Evolutionary conservation across 2,329 filamentous ascomycete species (phyloP).

Genomic region (Colletotrichum eremochloae): DNA sequence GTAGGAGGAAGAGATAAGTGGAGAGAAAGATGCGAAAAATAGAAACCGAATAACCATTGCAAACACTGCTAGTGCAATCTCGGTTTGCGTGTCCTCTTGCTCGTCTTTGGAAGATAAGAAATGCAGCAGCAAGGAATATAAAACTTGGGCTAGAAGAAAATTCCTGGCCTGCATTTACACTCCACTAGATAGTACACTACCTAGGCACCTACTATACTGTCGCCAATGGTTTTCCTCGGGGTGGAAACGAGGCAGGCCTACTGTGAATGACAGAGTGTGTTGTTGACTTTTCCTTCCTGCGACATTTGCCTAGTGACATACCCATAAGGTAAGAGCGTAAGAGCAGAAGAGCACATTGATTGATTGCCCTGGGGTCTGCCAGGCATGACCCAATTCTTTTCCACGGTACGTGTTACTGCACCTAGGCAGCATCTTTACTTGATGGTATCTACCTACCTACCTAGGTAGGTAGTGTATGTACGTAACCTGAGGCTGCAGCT

Average conservation of each 20-base stretch:
- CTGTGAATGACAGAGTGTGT: not conserved
- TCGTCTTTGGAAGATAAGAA: slow-evolving; percentile 25
- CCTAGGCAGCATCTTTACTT: not conserved
- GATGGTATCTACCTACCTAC: not conserved
- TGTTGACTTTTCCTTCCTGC: not conserved
- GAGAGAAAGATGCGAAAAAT: slow-evolving; percentile 34
- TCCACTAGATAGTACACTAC: no score
- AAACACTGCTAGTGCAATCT: not conserved
- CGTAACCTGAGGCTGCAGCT: not conserved
- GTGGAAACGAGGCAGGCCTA: not conserved
- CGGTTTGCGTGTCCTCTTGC: not conserved
- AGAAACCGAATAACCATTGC: slow-evolving; percentile 17
- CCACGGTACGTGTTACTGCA: not conserved
- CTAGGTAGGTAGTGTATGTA: not conserved
- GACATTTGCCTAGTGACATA: slow-evolving; percentile 8
- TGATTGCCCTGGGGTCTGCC: not conserved
- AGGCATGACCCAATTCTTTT: not conserved
- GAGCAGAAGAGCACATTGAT: not conserved
- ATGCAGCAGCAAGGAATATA: slow-evolving; percentile 36
- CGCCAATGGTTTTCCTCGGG: not conserved
- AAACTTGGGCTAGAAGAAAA: slow-evolving; percentile 35
- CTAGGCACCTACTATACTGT: no score
- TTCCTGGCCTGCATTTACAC: not conserved
- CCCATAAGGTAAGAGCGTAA: not conserved
- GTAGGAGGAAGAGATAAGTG: slow-evolving; percentile 12